Evolutionary conservation across 495 filamentous ascomycete species (phyloP).

Genomic region (Friedmanniomyces endolithicus): DNA sequence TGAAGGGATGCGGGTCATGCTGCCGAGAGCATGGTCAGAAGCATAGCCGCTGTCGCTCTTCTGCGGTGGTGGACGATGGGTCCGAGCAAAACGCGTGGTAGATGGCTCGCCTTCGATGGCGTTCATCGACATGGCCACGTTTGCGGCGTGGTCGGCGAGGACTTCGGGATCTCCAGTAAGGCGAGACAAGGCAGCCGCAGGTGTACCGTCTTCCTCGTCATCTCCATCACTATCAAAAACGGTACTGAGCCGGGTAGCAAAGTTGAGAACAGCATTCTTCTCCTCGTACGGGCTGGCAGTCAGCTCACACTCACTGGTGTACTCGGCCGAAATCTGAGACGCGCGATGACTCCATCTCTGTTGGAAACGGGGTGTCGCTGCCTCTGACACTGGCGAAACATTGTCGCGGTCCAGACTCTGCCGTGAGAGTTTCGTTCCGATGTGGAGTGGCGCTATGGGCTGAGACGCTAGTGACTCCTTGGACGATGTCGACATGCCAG

Average conservation of each 20-base stretch:
- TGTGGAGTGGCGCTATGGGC: neutral
- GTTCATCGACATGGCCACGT: neutral
- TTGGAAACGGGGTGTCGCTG: slow-evolving; percentile 3
- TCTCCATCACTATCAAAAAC: slow-evolving; percentile 13
- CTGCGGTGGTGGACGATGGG: neutral
- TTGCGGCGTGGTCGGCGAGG: neutral
- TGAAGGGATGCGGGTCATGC: neutral
- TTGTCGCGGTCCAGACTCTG: slow-evolving; percentile 8
- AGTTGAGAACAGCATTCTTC: neutral
- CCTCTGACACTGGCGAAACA: slow-evolving; percentile 7
- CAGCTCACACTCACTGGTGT: slow-evolving; percentile 6
- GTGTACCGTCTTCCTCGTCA: slow-evolving; percentile 4
- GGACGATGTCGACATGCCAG: neutral
- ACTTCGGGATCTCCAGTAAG: slow-evolving; percentile 8
- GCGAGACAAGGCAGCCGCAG: slow-evolving; percentile 11
- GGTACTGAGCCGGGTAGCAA: slow-evolving; percentile 10
- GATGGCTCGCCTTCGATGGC: neutral
- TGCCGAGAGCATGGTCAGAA: slow-evolving; percentile 3
- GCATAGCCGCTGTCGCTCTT: slow-evolving; percentile 19
- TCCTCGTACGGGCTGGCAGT: slow-evolving; percentile 11
- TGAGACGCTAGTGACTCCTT: slow-evolving; percentile 1
- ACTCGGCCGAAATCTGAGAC: slow-evolving; percentile 11
- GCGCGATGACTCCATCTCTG: slow-evolving; percentile 18
- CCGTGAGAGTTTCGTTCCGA: neutral
- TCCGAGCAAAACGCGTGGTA: neutral